Conservation (phyloP, 495 filamentous ascomycete species). For the Sphaerosporella brunnea region DNA sequence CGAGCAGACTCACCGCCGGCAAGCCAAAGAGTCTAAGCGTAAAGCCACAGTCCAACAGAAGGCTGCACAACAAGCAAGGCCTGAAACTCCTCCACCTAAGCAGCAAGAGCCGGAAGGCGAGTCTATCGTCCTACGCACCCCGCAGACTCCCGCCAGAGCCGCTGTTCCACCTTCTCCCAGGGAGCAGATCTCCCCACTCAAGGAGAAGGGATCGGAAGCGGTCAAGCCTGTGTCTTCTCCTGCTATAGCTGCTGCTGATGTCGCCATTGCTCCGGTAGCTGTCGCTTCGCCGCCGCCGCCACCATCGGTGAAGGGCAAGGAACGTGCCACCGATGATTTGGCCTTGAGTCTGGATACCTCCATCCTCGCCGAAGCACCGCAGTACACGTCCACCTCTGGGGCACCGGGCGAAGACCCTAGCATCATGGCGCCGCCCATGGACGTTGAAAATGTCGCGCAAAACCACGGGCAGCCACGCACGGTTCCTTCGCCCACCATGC, state of each 20-base stretch:
- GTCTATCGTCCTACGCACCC: constrained; percentile 1
- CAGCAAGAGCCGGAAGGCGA: too few species aligned
- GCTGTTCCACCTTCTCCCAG: too few species aligned
- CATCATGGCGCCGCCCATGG: constrained; percentile 23
- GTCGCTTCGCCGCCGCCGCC: too few species aligned
- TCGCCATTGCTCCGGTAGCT: too few species aligned
- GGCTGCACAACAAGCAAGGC: too few species aligned
- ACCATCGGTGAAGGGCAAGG: constrained; percentile 4
- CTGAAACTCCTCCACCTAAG: too few species aligned
- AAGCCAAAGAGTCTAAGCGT: constrained; percentile 4
- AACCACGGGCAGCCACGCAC: neutral
- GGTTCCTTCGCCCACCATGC: neutral
- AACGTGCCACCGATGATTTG: constrained; percentile 13
- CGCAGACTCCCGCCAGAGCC: too few species aligned
- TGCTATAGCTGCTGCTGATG: too few species aligned
- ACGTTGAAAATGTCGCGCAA: constrained; percentile 8
- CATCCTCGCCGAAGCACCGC: constrained; percentile 16
- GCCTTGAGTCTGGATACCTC: constrained; percentile 18
- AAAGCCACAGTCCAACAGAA: constrained; percentile 10
- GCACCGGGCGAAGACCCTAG: constrained; percentile 12
- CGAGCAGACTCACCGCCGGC: constrained; percentile 1
- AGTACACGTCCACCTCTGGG: constrained; percentile 12
- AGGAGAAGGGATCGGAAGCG: too few species aligned
- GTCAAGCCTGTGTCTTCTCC: too few species aligned
- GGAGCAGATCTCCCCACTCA: too few species aligned